These are phyloP conservation scores for Sclerotinia minor DNA, from an alignment of 2,329 filamentous ascomycete species.

Conservation along the genomic window DNA sequence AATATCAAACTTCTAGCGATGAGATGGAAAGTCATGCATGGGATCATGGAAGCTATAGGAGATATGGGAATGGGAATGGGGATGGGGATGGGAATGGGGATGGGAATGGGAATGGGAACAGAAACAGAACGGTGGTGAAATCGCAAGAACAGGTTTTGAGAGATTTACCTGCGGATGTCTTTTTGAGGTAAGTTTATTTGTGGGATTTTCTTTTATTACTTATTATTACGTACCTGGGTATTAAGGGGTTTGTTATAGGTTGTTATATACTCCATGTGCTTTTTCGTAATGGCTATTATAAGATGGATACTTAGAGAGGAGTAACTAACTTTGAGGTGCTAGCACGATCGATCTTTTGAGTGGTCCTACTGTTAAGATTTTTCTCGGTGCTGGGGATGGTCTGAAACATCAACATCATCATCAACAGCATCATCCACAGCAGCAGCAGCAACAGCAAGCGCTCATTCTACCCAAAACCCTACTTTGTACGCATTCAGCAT, in stretches of 20 bases:
- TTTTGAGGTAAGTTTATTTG: slow-evolving; percentile 13
- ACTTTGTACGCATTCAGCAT: slow-evolving; percentile 25
- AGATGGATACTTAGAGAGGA: too few relatives aligned
- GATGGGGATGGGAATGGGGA: too few relatives aligned
- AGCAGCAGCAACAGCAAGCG: neutral
- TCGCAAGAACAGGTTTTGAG: neutral
- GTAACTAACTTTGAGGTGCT: neutral
- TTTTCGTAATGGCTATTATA: rapidly evolving
- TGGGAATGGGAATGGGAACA: too few relatives aligned
- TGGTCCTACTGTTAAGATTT: slow-evolving; percentile 23
- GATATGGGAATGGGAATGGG: too few relatives aligned
- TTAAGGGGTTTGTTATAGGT: too few relatives aligned
- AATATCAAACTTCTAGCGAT: slow-evolving; percentile 9
- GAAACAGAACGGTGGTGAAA: neutral
- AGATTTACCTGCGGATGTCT: slow-evolving; percentile 9
- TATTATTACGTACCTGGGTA: too few relatives aligned
- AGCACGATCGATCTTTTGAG: slow-evolving; percentile 19
- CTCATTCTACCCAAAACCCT: slow-evolving; percentile 25
- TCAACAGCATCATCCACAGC: neutral
- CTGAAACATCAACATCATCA: neutral
- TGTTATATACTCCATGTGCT: too few relatives aligned
- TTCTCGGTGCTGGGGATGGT: neutral
- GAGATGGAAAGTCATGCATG: neutral
- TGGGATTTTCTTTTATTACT: too few relatives aligned
- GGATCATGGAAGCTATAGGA: neutral